phyloP scores from a whole-genome alignment of 2,329 filamentous ascomycete species.

The Daldinia eschscholtzii region DNA sequence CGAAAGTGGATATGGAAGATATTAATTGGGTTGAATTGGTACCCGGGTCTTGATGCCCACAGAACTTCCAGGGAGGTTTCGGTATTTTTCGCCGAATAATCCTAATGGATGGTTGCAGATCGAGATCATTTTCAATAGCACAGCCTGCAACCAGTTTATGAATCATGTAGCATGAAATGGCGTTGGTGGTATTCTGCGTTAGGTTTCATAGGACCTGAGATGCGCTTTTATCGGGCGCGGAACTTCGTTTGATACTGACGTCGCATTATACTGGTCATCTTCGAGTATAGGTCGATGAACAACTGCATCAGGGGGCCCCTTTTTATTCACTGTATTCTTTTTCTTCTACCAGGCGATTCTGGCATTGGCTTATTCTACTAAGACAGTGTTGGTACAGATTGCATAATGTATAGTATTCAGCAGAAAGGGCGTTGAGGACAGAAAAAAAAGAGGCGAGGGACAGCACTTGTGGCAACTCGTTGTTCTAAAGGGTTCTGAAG shows the following conservation, averaged over 20 bases:
- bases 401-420: constrained; percentile 41
- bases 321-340: constrained; percentile 12
- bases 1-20: constrained; percentile 3
- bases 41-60: background rate
- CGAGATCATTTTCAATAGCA: constrained; percentile 13
- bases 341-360: constrained; percentile 10
- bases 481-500: constrained; percentile 4
- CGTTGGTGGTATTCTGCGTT: constrained; percentile 40
- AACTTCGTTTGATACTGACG: constrained; percentile 12
- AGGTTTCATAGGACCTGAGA: constrained; percentile 10
- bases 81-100: constrained; percentile 12
- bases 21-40: constrained; percentile 1
- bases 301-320: constrained; percentile 17
- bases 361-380: background rate
- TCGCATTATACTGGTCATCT: constrained; percentile 16
- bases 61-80: constrained; percentile 1
- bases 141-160: constrained; percentile 30
- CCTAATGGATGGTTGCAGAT: constrained; percentile 10
- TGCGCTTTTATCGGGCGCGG: constrained; percentile 4
- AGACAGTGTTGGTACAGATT: constrained; percentile 18
- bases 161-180: constrained; percentile 41
- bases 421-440: constrained; percentile 33
- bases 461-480: constrained; percentile 12
- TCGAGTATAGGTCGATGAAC: constrained; percentile 23
- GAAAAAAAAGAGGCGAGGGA: constrained; percentile 17